Conservation (phyloP, 1,139 yeast species). For the Wickerhamiella pararugosa region DNA sequence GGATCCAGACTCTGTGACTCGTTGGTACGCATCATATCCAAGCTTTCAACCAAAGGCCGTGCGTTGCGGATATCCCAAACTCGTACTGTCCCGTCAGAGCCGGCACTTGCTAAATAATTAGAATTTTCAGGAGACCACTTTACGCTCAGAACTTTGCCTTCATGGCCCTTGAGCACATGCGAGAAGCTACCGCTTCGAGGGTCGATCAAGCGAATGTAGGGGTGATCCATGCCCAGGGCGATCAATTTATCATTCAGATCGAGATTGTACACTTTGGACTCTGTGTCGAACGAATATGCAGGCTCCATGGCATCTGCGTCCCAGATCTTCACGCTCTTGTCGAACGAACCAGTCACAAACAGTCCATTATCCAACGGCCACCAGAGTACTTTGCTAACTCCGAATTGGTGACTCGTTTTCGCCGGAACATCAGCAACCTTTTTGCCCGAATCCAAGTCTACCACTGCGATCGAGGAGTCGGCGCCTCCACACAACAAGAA, state of each 20-base stretch:
- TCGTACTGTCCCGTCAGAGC: conserved; percentile 44
- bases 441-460: conserved; percentile 18
- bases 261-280: conserved; percentile 27
- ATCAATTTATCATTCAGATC: conserved; percentile 36
- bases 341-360: conserved; percentile 73
- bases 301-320: conserved; percentile 51
- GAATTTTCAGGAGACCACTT: conserved; percentile 65
- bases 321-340: conserved; percentile 66
- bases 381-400: conserved; percentile 67
- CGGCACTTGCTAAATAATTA: conserved; percentile 56
- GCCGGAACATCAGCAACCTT: conserved; percentile 36
- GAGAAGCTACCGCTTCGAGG: conserved; percentile 54
- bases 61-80: conserved; percentile 69
- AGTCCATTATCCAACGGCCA: conserved; percentile 83
- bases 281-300: conserved; percentile 49
- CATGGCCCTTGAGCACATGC: conserved; percentile 54
- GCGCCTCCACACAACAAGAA: conserved; percentile 61
- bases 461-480: conserved; percentile 43
- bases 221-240: conserved; percentile 58
- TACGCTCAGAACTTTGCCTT: conserved; percentile 46
- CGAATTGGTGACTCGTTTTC: conserved; percentile 48
- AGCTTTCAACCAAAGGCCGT: conserved; percentile 43
- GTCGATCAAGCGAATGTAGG: conserved; percentile 56
- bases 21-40: conserved; percentile 33
- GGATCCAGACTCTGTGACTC: conserved; percentile 16